phyloP scores from a whole-genome alignment of 2,329 filamentous ascomycete genomes.

The Scedosporium apiospermum region DNA sequence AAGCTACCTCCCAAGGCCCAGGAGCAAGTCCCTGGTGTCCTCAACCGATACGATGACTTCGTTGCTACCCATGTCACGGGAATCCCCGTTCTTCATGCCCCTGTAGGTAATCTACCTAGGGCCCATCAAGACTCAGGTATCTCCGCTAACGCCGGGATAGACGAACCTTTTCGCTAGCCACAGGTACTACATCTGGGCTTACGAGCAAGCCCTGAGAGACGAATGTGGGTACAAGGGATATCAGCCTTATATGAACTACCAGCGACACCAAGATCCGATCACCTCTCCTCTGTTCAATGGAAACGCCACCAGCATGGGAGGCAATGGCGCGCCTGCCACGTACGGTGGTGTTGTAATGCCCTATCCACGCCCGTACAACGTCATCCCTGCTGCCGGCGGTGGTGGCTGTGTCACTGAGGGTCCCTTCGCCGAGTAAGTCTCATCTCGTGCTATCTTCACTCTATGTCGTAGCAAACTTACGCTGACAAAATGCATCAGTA shows the following conservation, averaged over 20 bases:
- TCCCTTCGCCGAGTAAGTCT: constrained; percentile 29
- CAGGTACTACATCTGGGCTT: constrained; percentile 21
- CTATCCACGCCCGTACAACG: constrained; percentile 12
- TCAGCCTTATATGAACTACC: constrained; percentile 38
- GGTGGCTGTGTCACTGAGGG: constrained; percentile 45
- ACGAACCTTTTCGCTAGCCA: constrained; percentile 22
- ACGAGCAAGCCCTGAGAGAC: constrained; percentile 19
- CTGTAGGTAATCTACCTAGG: not conserved
- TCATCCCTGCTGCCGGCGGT: constrained; percentile 37
- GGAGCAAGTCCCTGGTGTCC: constrained; percentile 28
- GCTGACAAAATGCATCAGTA: constrained; percentile 7
- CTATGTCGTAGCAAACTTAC: no score
- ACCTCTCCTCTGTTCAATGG: constrained; percentile 40
- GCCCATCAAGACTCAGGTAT: not conserved
- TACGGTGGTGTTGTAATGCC: constrained; percentile 16
- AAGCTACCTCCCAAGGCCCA: constrained; percentile 23
- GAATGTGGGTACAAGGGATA: constrained; percentile 27
- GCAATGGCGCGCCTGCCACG: constrained; percentile 28
- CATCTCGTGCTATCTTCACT: not conserved
- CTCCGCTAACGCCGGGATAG: constrained; percentile 13
- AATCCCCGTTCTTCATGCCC: constrained; percentile 31
- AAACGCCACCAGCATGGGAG: constrained; percentile 31
- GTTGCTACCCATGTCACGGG: constrained; percentile 38
- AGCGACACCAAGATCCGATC: constrained; percentile 22
- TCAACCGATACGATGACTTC: constrained; percentile 39